phyloP scores from a whole-genome alignment of 805 yeast genomes.

The Kluyveromyces aestuarii region DNA sequence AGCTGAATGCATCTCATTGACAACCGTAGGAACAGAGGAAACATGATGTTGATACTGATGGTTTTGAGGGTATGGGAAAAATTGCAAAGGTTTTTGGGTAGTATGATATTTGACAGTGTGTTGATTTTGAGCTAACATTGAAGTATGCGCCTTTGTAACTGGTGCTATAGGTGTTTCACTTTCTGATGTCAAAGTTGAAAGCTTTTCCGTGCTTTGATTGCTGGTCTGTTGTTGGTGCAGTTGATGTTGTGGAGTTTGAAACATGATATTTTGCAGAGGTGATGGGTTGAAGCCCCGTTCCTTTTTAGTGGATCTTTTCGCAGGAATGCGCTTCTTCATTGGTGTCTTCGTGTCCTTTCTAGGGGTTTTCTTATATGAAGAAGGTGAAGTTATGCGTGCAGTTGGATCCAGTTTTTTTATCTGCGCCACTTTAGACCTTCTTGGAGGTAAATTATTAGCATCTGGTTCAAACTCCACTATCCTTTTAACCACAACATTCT shows the following conservation, averaged over 20 bases:
- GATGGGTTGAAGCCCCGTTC: conserved; percentile 18
- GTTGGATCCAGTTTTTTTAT: conserved; percentile 25
- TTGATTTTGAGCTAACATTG: neutral
- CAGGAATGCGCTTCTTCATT: conserved; percentile 5
- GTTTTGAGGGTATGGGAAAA: conserved; percentile 22
- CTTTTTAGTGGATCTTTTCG: conserved; percentile 6
- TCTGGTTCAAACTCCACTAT: conserved; percentile 47
- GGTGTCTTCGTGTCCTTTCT: conserved; percentile 13
- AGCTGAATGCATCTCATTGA: neutral
- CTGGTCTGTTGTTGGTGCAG: conserved; percentile 4
- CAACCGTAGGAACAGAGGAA: conserved; percentile 4
- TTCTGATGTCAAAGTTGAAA: conserved; percentile 1
- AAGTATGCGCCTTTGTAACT: neutral
- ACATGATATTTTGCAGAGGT: conserved; percentile 26
- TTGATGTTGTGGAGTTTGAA: conserved; percentile 27
- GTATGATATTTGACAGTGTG: conserved; percentile 9
- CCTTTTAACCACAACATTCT: conserved; percentile 39
- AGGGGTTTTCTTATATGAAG: conserved; percentile 28
- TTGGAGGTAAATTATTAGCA: conserved; percentile 36
- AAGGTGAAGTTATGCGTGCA: conserved; percentile 25
- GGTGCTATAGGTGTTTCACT: conserved; percentile 1
- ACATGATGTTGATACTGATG: conserved; percentile 7
- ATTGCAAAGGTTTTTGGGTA: conserved; percentile 29
- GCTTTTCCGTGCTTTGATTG: conserved; percentile 3
- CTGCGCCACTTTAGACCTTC: conserved; percentile 30